Conservation (phyloP, 371 early-diverging fungal species). For the Nematocida sp. region DNA sequence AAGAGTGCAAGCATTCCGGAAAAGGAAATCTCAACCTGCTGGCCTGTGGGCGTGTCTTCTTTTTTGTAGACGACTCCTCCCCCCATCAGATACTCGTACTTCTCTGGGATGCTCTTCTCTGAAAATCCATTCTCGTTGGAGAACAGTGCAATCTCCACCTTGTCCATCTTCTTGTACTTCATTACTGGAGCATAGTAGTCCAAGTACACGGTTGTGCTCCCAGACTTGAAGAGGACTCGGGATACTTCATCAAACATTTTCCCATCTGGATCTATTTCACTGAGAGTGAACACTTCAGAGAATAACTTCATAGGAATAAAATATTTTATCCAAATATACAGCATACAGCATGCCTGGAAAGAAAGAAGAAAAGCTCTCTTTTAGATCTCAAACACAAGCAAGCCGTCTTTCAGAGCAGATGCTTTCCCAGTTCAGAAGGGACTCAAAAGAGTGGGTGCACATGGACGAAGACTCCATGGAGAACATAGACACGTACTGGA, state of each 20-base stretch:
- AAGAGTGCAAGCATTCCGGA: constrained; percentile 22
- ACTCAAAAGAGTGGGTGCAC: constrained; percentile 1
- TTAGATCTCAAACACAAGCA: constrained; percentile 1
- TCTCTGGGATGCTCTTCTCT: constrained; percentile 36
- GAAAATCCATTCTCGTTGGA: constrained; percentile 28
- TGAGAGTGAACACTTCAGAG: constrained; percentile 29
- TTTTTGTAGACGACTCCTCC: constrained; percentile 29
- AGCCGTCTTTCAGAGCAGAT: constrained; percentile 13
- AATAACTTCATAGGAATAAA: constrained; percentile 49
- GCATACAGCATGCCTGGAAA: neutral
- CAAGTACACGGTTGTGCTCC: neutral
- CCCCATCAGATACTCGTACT: constrained; percentile 40
- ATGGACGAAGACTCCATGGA: constrained; percentile 52
- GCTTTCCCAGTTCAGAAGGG: constrained; percentile 5
- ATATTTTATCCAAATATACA: constrained; percentile 12
- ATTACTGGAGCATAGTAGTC: constrained; percentile 32
- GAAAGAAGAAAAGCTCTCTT: neutral
- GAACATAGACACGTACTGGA: constrained; percentile 52
- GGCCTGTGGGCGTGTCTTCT: neutral
- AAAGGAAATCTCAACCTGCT: constrained; percentile 19
- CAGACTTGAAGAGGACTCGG: constrained; percentile 13
- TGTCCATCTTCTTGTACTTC: constrained; percentile 26
- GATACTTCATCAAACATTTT: constrained; percentile 42
- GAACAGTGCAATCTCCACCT: constrained; percentile 22
- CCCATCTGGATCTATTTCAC: constrained; percentile 35